A percentile compares a stretch with the other conserved stretches of the same genome.
Conservation (phyloP, 2,329 filamentous ascomycete species). For the Raffaelea deltoideospora region DNA sequence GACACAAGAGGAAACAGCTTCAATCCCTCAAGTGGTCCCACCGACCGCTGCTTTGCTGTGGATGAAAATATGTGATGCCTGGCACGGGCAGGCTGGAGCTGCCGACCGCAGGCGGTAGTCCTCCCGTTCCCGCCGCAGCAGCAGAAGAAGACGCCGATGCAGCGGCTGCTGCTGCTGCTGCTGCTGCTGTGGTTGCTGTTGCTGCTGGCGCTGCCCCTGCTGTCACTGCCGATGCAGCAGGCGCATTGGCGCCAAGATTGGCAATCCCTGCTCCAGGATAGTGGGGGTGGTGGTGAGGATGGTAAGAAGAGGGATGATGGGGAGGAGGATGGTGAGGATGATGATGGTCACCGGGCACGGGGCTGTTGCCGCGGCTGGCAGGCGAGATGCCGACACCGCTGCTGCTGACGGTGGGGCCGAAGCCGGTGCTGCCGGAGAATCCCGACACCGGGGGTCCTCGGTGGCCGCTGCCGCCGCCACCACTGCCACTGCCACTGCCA, state of each 20-base stretch:
- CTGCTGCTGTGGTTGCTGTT: background rate
- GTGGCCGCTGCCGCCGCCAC: slow-evolving; percentile 8
- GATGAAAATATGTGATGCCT: slow-evolving; percentile 24
- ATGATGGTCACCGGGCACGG: slow-evolving; percentile 16
- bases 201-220: too few species aligned
- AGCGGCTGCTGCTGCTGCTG: background rate
- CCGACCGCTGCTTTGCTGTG: slow-evolving; percentile 22
- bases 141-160: background rate
- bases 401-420: slow-evolving; percentile 11
- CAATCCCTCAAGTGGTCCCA: slow-evolving; percentile 30
- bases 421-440: slow-evolving; percentile 1
- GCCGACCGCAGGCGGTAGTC: slow-evolving; percentile 1
- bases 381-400: slow-evolving; percentile 10
- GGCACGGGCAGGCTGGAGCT: too few species aligned
- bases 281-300: slow-evolving; percentile 14
- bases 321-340: slow-evolving; percentile 14
- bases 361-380: slow-evolving; percentile 34
- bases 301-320: too few species aligned
- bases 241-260: too few species aligned
- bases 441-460: too few species aligned
- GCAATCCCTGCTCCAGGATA: too few species aligned
- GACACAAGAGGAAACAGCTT: background rate
- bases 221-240: too few species aligned
- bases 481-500: background rate
- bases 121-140: background rate